Base-by-base conservation (phyloP, 2,329 filamentous ascomycete genomes). In the Sarocladium oryzae region DNA sequence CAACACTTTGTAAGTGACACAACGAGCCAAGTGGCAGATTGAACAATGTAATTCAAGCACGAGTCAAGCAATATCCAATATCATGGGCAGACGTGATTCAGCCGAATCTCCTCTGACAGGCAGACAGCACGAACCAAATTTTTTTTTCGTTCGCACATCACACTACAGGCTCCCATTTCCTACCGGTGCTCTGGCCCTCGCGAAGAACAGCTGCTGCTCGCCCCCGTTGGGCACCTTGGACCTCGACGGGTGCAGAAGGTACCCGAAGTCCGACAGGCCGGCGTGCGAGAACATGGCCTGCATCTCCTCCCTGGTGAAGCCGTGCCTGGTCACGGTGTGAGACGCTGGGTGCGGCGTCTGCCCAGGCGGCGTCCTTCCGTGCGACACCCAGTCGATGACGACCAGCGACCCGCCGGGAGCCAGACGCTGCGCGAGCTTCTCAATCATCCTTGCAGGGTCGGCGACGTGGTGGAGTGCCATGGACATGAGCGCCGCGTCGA, bases 401-500 rank as follows among this genome's bases (percentile, higher is more conserved):
- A 69, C 54, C 11, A 69, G 41, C 0, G 61, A 54, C 4, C 67
- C 67, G 1, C 64, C 66, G 1, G 57, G 56, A 7, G 52, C 52
- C 2, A 69, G 54, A 4, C 64, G 51, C 18, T 59, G 56, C 1
- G 60, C 54, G 2, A 69, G 62, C 7, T 57, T 58, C 0, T 38
- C n/a, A 2, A 69, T 51, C 59, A 68, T 63, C 2, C 37, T 43
- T 0, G 55, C 53, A 0, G 59, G 56, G 24, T 68, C 57, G 2
- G 60, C 54, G 8, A 69, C 58, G 37, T 69, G 67, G 37, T 69
- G 67, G 1, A 69, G 63, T 0, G 67, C 64, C 61, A 69, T 61
- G 13, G 60, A 64, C 51, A 68, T 68, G 33, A 66, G 59, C 6
- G 60, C 56, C 5, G 66, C 49, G 46, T 68, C 67, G 41, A 69